These are phyloP conservation scores for Pistacia vera DNA, from an alignment of 345 rosid species.

Conservation along the genomic window DNA sequence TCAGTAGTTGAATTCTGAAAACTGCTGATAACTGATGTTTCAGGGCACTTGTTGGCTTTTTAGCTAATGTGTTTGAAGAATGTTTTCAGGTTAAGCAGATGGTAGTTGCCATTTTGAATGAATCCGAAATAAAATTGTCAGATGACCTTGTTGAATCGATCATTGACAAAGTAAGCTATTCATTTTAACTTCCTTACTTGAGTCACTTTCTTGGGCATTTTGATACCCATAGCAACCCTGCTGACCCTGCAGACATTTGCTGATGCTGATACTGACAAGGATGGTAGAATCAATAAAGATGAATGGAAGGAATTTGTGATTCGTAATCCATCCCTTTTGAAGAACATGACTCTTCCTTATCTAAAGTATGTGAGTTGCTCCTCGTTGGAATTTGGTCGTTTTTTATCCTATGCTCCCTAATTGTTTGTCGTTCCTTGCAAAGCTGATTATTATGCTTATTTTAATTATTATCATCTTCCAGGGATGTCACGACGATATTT, in stretches of 20 bases:
- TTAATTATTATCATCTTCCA: conserved; percentile 23
- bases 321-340: conserved; percentile 62
- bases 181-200: conserved; percentile 5
- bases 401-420: not conserved
- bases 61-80: not conserved
- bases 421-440: not conserved
- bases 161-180: conserved; percentile 55
- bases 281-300: conserved; percentile 64
- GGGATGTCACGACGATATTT: conserved; percentile 66
- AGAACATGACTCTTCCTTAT: conserved; percentile 83
- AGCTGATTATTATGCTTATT: not conserved
- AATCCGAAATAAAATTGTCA: conserved; percentile 55
- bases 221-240: conserved; percentile 2
- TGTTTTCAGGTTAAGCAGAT: conserved; percentile 75
- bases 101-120: conserved; percentile 72
- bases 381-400: not conserved
- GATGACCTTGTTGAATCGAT: conserved; percentile 71
- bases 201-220: not conserved
- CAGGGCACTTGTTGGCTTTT: not conserved
- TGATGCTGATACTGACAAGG: conserved; percentile 66
- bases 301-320: conserved; percentile 68
- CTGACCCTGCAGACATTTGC: conserved; percentile 61
- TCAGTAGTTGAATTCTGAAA: not conserved
- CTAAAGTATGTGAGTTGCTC: conserved; percentile 45
- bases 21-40: not conserved